These are phyloP conservation scores for Acanthochlamys bracteata DNA, from an alignment of 106 monocot genomes.

Conservation along the genomic window DNA sequence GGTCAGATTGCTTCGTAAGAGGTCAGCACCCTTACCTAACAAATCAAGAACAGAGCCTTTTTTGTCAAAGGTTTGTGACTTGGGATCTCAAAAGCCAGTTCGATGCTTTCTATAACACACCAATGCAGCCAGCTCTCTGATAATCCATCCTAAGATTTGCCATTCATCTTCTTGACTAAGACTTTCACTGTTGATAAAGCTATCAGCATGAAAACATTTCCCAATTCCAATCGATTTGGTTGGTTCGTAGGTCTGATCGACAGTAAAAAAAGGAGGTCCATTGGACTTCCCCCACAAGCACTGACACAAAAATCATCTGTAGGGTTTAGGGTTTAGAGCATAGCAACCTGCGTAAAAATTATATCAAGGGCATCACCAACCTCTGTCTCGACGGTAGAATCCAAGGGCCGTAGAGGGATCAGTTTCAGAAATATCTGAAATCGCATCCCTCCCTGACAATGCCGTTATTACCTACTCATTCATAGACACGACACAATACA, in stretches of 20 bases:
- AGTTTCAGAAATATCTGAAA: conserved; percentile 40
- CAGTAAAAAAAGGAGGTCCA: conserved; percentile 87
- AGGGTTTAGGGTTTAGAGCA: neutral
- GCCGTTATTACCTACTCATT: conserved; percentile 66
- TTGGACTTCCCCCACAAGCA: conserved; percentile 55
- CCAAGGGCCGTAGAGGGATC: conserved; percentile 93
- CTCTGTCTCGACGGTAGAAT: conserved; percentile 89
- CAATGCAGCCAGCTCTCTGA: neutral
- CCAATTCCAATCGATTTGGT: conserved; percentile 10
- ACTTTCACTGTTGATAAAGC: conserved; percentile 10
- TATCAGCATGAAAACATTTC: conserved; percentile 16
- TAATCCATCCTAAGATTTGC: conserved; percentile 56
- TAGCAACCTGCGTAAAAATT: neutral
- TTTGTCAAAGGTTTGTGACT: too few species aligned
- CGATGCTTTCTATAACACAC: too few species aligned
- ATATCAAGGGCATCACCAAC: conserved; percentile 22
- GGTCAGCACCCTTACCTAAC: too few species aligned
- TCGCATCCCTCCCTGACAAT: conserved; percentile 58
- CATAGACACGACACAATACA: neutral
- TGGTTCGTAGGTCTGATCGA: conserved; percentile 33
- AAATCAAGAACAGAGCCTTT: too few species aligned
- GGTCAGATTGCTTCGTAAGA: too few species aligned
- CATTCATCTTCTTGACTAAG: conserved; percentile 64
- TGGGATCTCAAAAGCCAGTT: too few species aligned
- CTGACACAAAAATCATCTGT: conserved; percentile 77